A percentile compares a stretch with the other conserved stretches of the same genome.
Evolutionary conservation across 495 filamentous ascomycete genomes (phyloP).

Genomic region (Articulospora tetracladia): DNA sequence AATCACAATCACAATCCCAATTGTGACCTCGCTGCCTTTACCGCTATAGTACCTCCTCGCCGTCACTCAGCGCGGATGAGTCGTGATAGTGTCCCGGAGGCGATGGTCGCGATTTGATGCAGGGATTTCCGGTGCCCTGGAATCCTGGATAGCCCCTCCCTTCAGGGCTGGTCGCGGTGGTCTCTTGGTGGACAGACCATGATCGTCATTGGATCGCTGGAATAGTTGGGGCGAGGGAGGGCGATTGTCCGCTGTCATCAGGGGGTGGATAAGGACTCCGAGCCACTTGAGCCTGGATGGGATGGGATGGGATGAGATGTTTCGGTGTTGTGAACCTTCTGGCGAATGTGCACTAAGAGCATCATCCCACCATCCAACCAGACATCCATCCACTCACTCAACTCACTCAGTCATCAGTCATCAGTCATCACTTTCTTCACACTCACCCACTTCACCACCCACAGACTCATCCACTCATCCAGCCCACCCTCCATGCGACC

Average conservation of each 20-base stretch:
- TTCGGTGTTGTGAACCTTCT: no score
- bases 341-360: background rate
- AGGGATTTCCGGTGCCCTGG: background rate
- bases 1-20: no score
- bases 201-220: background rate
- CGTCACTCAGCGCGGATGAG: no score
- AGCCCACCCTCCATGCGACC: no score
- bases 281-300: background rate
- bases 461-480: no score
- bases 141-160: background rate
- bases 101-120: background rate
- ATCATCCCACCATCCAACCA: background rate
- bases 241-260: slow-evolving; percentile 13
- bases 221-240: background rate
- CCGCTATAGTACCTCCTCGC: no score
- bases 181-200: background rate
- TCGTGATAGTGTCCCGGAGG: background rate
- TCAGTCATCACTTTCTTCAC: no score
- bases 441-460: no score
- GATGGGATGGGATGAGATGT: background rate
- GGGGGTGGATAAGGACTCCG: background rate
- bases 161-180: background rate
- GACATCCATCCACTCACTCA: background rate
- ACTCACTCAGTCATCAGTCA: no score
- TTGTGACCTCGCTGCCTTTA: no score